Evolutionary conservation across 768 basidiomycete species (phyloP).

Genomic region (Tricholoma furcatifolium): DNA sequence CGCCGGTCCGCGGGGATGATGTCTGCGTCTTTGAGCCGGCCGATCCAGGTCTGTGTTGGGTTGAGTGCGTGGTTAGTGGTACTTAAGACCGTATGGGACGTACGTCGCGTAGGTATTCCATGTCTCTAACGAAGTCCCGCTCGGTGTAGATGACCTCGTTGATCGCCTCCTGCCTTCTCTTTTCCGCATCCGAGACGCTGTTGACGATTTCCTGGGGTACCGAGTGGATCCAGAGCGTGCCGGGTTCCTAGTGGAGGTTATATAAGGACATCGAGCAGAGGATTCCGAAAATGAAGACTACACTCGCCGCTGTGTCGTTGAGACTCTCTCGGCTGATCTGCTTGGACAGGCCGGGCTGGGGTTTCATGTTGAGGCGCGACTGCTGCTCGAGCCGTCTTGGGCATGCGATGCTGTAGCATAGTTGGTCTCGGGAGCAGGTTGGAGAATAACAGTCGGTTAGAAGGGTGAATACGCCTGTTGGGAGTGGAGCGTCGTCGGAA

Average conservation of each 20-base stretch:
- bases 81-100: conserved; percentile 25
- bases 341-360: conserved; percentile 83
- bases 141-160: conserved; percentile 96
- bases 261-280: not conserved
- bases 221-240: conserved; percentile 93
- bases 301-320: conserved; percentile 69
- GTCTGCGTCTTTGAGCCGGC: conserved; percentile 71
- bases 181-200: conserved; percentile 89
- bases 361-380: conserved; percentile 91
- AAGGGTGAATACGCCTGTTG: conserved; percentile 93
- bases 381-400: conserved; percentile 94
- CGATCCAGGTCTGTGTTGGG: conserved; percentile 75
- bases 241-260: conserved; percentile 37
- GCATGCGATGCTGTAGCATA: conserved; percentile 99
- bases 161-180: conserved; percentile 96
- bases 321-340: conserved; percentile 81
- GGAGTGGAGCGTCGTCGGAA: conserved; percentile 68
- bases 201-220: conserved; percentile 94
- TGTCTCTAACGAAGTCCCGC: conserved; percentile 94
- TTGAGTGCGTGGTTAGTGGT: not conserved
- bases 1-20: conserved; percentile 76
- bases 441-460: conserved; percentile 98
- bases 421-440: conserved; percentile 87
- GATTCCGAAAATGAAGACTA: conserved; percentile 21
- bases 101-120: conserved; percentile 97